Percentiles rank a stretch among this genome's conserved stretches.
Evolutionary conservation across 202 grass and related monocot genomes (phyloP).

Genomic region (Digitaria exilis): DNA sequence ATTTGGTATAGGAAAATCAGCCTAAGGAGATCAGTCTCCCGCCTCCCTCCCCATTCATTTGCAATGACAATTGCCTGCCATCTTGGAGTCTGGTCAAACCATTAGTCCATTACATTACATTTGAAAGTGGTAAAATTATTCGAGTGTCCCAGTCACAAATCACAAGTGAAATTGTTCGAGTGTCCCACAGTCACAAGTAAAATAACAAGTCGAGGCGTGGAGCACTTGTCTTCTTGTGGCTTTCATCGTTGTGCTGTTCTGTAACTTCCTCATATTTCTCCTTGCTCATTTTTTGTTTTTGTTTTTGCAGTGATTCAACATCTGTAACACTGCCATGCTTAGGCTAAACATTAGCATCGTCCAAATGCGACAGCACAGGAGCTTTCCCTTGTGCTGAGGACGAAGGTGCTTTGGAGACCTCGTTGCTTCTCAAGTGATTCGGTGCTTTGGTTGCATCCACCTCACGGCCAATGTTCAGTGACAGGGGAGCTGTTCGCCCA

Average conservation of each 20-base stretch:
- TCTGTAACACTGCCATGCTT: not conserved
- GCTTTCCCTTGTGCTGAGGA: not conserved
- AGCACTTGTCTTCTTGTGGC: not conserved
- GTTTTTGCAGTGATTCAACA: conserved; percentile 6
- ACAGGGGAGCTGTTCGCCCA: not conserved
- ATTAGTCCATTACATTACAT: not conserved
- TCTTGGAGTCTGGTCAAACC: not conserved
- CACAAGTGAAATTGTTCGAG: too few relatives aligned
- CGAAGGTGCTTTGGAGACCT: not conserved
- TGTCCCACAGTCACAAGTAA: not conserved
- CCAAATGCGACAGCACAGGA: not conserved
- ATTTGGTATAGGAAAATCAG: not conserved
- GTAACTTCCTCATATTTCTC: not conserved
- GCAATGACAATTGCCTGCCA: not conserved
- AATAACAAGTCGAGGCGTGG: not conserved
- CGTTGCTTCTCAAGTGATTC: not conserved
- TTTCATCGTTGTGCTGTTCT: not conserved
- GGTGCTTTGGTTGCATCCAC: not conserved
- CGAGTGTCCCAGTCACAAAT: not conserved
- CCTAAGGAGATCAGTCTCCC: too few relatives aligned
- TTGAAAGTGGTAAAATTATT: not conserved
- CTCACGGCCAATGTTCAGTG: not conserved
- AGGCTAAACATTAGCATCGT: not conserved
- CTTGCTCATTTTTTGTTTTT: not conserved
- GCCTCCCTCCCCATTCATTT: not conserved